Conservation (phyloP, 2,329 filamentous ascomycete species). For the Fusarium cicatricum region DNA sequence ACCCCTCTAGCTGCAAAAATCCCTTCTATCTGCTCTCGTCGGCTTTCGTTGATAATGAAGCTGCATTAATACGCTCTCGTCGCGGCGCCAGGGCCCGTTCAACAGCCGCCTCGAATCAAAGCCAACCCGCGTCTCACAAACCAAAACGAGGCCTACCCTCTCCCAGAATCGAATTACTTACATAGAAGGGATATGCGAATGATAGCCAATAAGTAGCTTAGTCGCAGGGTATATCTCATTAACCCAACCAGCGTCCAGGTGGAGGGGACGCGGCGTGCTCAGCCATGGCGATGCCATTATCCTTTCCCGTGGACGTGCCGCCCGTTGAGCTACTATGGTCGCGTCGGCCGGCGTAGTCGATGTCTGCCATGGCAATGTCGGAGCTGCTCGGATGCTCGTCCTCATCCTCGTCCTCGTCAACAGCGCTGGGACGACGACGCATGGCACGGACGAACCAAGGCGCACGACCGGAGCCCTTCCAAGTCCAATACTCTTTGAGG, state of each 20-base stretch:
- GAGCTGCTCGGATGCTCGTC: slow-evolving; percentile 13
- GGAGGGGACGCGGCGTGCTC: slow-evolving; percentile 33
- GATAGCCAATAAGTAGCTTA: neutral
- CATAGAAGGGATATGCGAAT: slow-evolving; percentile 13
- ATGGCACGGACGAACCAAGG: slow-evolving; percentile 58
- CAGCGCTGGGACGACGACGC: slow-evolving; percentile 19
- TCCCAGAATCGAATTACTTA: slow-evolving; percentile 10
- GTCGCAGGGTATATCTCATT: neutral
- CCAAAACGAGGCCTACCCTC: slow-evolving; percentile 20
- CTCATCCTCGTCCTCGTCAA: neutral
- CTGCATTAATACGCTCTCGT: neutral
- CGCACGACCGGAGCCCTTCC: slow-evolving; percentile 57
- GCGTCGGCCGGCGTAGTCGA: slow-evolving; percentile 11
- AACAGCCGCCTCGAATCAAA: slow-evolving; percentile 2
- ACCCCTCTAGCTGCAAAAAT: neutral
- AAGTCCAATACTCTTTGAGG: slow-evolving; percentile 64
- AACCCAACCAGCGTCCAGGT: slow-evolving; percentile 25
- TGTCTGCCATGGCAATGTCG: slow-evolving; percentile 19
- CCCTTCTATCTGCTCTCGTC: neutral
- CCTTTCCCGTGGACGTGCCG: slow-evolving; percentile 38
- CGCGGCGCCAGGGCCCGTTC: neutral
- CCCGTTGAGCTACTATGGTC: slow-evolving; percentile 28
- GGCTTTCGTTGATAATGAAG: neutral
- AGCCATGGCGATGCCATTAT: slow-evolving; percentile 16
- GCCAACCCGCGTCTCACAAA: slow-evolving; percentile 14